These are phyloP conservation scores for Artomyces pyxidatus DNA, from an alignment of 768 basidiomycete genomes.

Conservation along the genomic window DNA sequence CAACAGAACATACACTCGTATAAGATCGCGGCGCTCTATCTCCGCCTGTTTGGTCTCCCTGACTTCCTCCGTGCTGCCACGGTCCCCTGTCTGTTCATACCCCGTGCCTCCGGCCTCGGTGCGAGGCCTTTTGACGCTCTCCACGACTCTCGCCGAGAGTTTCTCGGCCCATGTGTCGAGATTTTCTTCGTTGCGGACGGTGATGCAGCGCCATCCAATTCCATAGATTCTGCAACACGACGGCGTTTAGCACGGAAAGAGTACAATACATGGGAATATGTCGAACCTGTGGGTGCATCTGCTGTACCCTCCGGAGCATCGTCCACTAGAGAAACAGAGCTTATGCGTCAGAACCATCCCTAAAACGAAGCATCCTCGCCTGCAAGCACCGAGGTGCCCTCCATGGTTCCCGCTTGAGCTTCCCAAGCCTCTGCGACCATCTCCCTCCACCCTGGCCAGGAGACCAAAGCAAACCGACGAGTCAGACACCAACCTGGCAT, in stretches of 20 bases:
- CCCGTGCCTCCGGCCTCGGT: slow-evolving; percentile 38
- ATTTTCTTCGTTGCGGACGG: slow-evolving; percentile 31
- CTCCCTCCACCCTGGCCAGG: slow-evolving; percentile 43
- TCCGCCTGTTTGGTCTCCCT: slow-evolving; percentile 62
- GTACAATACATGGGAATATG: neutral
- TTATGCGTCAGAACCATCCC: slow-evolving; percentile 6
- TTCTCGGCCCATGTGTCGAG: slow-evolving; percentile 78
- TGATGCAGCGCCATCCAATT: slow-evolving; percentile 34
- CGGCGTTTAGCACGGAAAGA: neutral
- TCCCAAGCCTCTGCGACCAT: slow-evolving; percentile 44
- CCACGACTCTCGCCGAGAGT: slow-evolving; percentile 77
- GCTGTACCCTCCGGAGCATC: neutral
- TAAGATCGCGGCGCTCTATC: slow-evolving; percentile 30
- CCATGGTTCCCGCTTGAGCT: slow-evolving; percentile 17
- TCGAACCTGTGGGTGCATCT: neutral
- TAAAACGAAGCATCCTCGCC: too few relatives aligned
- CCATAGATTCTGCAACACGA: slow-evolving; percentile 39
- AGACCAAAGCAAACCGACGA: slow-evolving; percentile 11
- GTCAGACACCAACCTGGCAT: slow-evolving; percentile 13
- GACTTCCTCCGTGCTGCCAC: slow-evolving; percentile 55
- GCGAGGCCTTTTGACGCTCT: slow-evolving; percentile 68
- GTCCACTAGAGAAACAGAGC: neutral
- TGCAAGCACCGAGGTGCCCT: too few relatives aligned
- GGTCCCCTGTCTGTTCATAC: slow-evolving; percentile 62
- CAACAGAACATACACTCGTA: slow-evolving; percentile 16